Base-by-base conservation (phyloP, 176 grass and related monocot genomes). In the Raddia distichophylla region DNA sequence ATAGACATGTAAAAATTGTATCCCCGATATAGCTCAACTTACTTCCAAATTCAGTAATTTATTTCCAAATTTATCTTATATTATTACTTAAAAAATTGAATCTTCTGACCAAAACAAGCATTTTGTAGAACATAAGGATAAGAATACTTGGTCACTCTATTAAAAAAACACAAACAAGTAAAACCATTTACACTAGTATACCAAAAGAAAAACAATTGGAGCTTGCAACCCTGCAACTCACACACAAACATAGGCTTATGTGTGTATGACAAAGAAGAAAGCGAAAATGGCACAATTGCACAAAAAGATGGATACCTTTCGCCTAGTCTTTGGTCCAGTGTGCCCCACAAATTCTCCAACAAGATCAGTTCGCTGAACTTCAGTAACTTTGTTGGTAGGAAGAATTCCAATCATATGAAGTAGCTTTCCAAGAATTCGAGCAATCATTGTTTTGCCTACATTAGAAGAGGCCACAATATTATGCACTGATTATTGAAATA, bases 261-360 rank as follows among this genome's bases (percentile, higher is more conserved):
- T 50, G 18, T 50, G 69, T 16, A 42, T 16, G 7, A 22, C 44
- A 84, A 77, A 79, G 5, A 8, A 34, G 35, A 83, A 88, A 88
- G 45, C 11, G 52, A 17, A 20, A 3, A 78, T 42, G 6, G 17
- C 12, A 45, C 19, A 75, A 82, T 18, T 63, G 73, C 60, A 40
- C 32, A 72, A 56, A 78, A 62, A 60, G 19, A 73, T 72, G 6
- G 40, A 52, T 91, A 95, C 96, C 96, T 95, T 99, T 50, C 90
- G 82, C 79, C 88, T 99, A 63, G 96, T 98, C 84, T 94, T 98
- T 60, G 95, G 92, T 78, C 95, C 95, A 48, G 95, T 99, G 84
- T 99, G 96, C 57, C 96, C 96, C 19, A 99, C 96, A 61, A 99
- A 99, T 84, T 99, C 91, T 81, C 96, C 96, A 82, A 99, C 93